Base-by-base conservation (phyloP, 2,329 filamentous ascomycete genomes). In the Fusarium solani-melongenae region DNA sequence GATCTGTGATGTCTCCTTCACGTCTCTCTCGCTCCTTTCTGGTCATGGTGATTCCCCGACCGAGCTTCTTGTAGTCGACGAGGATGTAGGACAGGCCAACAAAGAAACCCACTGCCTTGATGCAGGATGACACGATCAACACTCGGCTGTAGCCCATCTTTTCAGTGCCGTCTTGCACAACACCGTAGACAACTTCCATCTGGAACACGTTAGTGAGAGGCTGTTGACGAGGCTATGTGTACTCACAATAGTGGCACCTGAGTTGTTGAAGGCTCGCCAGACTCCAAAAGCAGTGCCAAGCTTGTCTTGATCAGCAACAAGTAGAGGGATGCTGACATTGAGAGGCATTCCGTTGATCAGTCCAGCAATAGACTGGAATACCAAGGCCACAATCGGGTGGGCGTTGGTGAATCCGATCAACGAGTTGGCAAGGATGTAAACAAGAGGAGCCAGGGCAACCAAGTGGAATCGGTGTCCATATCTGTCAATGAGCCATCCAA, bases 111-210 rank as follows among this genome's bases (percentile, higher is more conserved):
- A 64, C 68, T 0, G 75, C 73, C 39, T 77, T 77, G 60, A 77
- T 72, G 12, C 66, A 53, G 10, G 68, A 71, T 4, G 74, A 62
- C 2, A 77, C 62, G 1, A 62, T 57, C 2, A 77, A 57, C 1
- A 76, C 76, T 17, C 66, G 69, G 6, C 53, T 39, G 38, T 77
- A 77, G 0, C 76, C 76, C n/a, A 61, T 70, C 5, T 41, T 62
- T 8, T 75, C 66, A 1, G 74, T 77, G 1, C 65, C 64, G 3
- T 77, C 74, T 57, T 77, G 76, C 1, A 77, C 29, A 11, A 72
- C 74, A 12, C 74, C 76, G n/a, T 65, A 77, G 0, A 73, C 73
- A 4, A 77, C 75, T 20, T 77, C 75, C 71, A 77, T 77, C 75
- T 77, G 6, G 3, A 20, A 65, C 33, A 64, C 10, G 66, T 44